Evolutionary conservation across 2,329 filamentous ascomycete species (phyloP), one percentile per base, ranked within the genome.

Genomic region (Fusarium sp.): DNA sequence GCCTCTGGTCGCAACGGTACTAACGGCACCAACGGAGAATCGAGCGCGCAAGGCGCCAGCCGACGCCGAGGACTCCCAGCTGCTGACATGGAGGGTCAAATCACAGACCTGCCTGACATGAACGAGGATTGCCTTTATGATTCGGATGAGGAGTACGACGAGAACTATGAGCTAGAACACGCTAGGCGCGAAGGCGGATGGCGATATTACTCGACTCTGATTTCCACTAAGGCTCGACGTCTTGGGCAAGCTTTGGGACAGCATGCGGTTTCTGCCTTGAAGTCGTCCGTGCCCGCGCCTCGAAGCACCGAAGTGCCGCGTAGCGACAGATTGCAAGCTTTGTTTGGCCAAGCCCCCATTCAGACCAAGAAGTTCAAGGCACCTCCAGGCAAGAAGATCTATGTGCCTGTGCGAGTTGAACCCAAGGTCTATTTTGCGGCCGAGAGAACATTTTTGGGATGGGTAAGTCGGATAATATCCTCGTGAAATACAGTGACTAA

Each of bases 341-440:
- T 88, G 12, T 87, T 89, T 38, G 86, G 86, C 8, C 76, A 79
- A 50, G 80, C 85, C 74, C 73, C 89, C 80, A 84, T 90, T 28
- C 83, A 86, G 67, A 83, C 79, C 31, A 87, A 84, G 78, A 84
- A 81, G 72, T 88, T 94, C 82, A 90, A 89, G 77, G 92, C 92
- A 10, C 92, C 92, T 13, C 90, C 88, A 78, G 92, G 92, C 55
- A 95, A 94, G 88, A 92, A 92, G 79, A 98, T 99, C 62, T 95
- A 98, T 75, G 96, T 99, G 26, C 95, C 95, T 15, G 91, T 98
- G 57, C 90, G 96, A 49, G 94, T 99, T 34, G 96, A 99, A 80
- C 96, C 96, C 34, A 99, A 99, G 82, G 96, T 99, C 51, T 97
- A 94, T 80, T 97, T 99, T 77, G 96, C 96, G 23, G 94, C 94